These are phyloP conservation scores for Crotalaria pallida DNA, from an alignment of 306 rosid species.

Conservation along the genomic window DNA sequence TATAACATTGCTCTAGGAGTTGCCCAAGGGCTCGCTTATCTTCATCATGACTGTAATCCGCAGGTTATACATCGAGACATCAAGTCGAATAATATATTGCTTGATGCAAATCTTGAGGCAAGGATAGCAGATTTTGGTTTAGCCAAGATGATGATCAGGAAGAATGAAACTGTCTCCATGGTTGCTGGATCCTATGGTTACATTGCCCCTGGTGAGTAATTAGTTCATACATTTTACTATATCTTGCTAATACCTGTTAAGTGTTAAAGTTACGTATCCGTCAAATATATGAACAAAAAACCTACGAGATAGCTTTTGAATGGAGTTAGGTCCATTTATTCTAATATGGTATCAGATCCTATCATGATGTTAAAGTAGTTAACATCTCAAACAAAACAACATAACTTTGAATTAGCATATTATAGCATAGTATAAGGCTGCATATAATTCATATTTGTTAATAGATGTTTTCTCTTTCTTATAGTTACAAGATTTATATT, in stretches of 20 bases:
- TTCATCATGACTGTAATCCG: conserved; percentile 92
- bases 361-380: not conserved
- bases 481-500: not conserved
- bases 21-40: conserved; percentile 92
- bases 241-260: not conserved
- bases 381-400: conserved; percentile 3
- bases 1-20: conserved; percentile 90
- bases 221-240: not conserved
- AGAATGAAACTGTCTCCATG: conserved; percentile 90
- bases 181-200: conserved; percentile 97
- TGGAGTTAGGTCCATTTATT: too few relatives aligned
- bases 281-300: too few relatives aligned
- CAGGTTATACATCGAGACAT: conserved; percentile 86
- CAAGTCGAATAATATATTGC: conserved; percentile 85
- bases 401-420: not conserved
- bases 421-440: not conserved
- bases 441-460: not conserved
- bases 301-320: too few relatives aligned
- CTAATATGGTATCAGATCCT: too few relatives aligned
- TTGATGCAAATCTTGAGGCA: conserved; percentile 84
- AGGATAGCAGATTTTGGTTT: conserved; percentile 92
- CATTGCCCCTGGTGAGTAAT: conserved; percentile 88
- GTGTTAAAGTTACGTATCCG: not conserved
- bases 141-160: conserved; percentile 82
- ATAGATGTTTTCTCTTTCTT: not conserved